phyloP scores from a whole-genome alignment of 306 rosid species.

The Heteromeles arbutifolia region DNA sequence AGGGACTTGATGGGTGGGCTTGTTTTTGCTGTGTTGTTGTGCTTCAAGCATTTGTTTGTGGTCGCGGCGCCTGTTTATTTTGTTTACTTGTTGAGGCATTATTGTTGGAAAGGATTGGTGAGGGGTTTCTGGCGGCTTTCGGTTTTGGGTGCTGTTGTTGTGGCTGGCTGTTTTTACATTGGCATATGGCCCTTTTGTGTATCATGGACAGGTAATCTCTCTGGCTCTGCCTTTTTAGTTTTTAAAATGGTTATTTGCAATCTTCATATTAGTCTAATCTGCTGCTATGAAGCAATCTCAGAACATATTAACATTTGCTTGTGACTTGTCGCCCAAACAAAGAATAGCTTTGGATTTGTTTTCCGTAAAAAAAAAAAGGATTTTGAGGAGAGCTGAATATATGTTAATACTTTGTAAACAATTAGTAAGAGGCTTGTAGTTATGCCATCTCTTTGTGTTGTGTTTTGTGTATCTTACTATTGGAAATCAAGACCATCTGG shows the following conservation, averaged over 20 bases:
- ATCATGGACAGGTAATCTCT: constrained; percentile 75
- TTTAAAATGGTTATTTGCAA: not conserved
- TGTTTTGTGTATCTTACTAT: not conserved
- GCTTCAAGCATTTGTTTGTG: constrained; percentile 88
- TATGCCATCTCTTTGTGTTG: not conserved
- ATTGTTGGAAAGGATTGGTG: constrained; percentile 62
- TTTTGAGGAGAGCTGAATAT: not conserved
- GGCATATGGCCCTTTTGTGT: constrained; percentile 78
- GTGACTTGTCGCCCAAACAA: not conserved
- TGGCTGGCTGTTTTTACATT: constrained; percentile 57
- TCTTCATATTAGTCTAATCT: not conserved
- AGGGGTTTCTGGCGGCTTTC: constrained; percentile 57
- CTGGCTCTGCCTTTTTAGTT: not conserved
- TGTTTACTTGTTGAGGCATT: constrained; percentile 81
- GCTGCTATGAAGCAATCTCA: not conserved
- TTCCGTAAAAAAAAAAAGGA: not conserved
- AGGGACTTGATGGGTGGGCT: constrained; percentile 82
- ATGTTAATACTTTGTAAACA: not conserved
- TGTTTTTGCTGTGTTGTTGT: constrained; percentile 58
- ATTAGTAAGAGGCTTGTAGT: not conserved
- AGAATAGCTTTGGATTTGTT: not conserved
- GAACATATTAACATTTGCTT: not conserved
- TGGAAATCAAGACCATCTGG: not conserved
- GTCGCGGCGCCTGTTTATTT: constrained; percentile 87
- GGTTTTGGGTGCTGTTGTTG: constrained; percentile 54